Evolutionary conservation across 805 yeast genomes (phyloP).

Genomic region (Candida insectorum): DNA sequence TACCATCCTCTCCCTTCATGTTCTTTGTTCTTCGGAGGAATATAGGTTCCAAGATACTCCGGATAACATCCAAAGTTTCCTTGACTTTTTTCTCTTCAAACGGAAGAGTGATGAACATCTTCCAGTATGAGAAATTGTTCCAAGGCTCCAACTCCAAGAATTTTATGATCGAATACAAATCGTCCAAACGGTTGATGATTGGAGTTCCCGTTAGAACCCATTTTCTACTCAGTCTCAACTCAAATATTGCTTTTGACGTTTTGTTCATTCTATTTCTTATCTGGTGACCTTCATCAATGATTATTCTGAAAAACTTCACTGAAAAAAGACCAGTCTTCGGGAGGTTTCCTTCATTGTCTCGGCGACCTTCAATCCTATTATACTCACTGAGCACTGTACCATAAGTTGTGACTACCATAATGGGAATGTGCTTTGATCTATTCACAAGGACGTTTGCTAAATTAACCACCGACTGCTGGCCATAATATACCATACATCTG

Average conservation of each 20-base stretch:
- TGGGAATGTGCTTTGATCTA: conserved; percentile 47
- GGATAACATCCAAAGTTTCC: conserved; percentile 79
- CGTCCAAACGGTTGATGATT: conserved; percentile 83
- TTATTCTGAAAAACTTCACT: conserved; percentile 69
- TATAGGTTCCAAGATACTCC: conserved; percentile 79
- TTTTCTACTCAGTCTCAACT: conserved; percentile 57
- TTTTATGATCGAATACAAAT: conserved; percentile 71
- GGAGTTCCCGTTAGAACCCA: conserved; percentile 96
- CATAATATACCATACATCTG: conserved; percentile 69
- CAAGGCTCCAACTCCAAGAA: conserved; percentile 85
- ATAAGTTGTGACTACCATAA: conserved; percentile 77
- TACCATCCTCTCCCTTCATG: conserved; percentile 74
- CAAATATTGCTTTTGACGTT: conserved; percentile 75
- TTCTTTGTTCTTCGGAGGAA: conserved; percentile 80
- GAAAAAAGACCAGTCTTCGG: conserved; percentile 59
- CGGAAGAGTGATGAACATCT: conserved; percentile 76
- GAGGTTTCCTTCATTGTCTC: conserved; percentile 25
- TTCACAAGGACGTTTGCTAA: conserved; percentile 44
- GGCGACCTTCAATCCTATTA: conserved; percentile 38
- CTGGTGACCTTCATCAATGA: conserved; percentile 87
- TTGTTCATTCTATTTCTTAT: conserved; percentile 77
- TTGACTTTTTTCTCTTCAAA: conserved; percentile 70
- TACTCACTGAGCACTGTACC: conserved; percentile 84
- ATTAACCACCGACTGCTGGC: conserved; percentile 54
- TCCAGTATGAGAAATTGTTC: conserved; percentile 84